Percentiles rank a stretch among this genome's conserved stretches.
phyloP scores from a whole-genome alignment of 768 basidiomycete species.

The Zangia roseola region DNA sequence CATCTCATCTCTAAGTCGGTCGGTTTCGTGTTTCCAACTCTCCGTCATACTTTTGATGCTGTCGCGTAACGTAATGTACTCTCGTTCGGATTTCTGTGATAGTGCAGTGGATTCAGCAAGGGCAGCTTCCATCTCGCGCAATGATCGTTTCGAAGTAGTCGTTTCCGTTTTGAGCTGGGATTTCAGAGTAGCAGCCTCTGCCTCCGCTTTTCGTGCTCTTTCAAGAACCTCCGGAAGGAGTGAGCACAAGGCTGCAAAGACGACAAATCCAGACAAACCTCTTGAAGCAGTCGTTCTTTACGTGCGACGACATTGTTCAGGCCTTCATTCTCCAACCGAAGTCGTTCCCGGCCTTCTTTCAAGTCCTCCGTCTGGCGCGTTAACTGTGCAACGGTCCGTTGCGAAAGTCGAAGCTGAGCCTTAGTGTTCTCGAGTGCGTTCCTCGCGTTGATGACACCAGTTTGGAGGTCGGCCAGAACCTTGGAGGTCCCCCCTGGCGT shows the following conservation, averaged over 20 bases:
- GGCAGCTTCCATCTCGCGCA: conserved; percentile 78
- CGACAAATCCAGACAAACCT: conserved; percentile 45
- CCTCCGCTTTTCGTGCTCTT: conserved; percentile 83
- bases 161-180: conserved; percentile 73
- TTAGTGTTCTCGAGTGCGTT: conserved; percentile 87
- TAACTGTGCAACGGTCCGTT: conserved; percentile 79
- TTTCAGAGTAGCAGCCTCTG: conserved; percentile 67
- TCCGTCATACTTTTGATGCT: conserved; percentile 71
- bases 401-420: conserved; percentile 74
- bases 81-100: conserved; percentile 78
- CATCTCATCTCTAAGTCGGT: conserved; percentile 73
- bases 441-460: conserved; percentile 74
- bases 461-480: conserved; percentile 84
- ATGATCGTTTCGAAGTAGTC: conserved; percentile 64
- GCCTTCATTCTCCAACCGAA: conserved; percentile 83
- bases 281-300: conserved; percentile 84
- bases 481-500: conserved; percentile 82
- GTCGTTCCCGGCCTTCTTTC: conserved; percentile 81
- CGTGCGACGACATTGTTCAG: conserved; percentile 85
- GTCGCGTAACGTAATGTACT: conserved; percentile 77
- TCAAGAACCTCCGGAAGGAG: conserved; percentile 57
- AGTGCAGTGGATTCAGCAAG: conserved; percentile 73
- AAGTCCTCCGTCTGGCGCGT: conserved; percentile 86
- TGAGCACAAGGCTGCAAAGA: conserved; percentile 1
- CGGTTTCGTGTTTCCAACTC: conserved; percentile 73